These are phyloP conservation scores for Detonula confervacea DNA, from an alignment of 352 stramenopile genomes.

Conservation along the genomic window DNA sequence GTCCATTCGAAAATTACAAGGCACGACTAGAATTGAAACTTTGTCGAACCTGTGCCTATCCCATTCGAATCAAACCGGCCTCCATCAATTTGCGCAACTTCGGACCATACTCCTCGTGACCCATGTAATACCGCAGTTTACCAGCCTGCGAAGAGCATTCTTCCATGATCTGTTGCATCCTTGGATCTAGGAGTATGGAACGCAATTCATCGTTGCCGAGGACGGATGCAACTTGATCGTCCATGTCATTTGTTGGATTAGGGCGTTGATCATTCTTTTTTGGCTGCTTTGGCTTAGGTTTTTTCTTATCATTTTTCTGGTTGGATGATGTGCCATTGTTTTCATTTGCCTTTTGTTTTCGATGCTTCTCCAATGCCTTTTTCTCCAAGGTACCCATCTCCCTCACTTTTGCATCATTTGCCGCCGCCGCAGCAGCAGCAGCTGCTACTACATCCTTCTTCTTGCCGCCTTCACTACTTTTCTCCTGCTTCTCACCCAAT, in stretches of 20 bases:
- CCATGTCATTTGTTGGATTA: conserved; percentile 15
- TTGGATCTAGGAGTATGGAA: conserved; percentile 56
- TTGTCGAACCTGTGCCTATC: too few relatives aligned
- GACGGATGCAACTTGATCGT: conserved; percentile 51
- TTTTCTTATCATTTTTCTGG: background rate
- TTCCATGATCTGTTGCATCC: conserved; percentile 65
- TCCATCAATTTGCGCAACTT: conserved; percentile 62
- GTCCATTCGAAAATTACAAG: too few relatives aligned
- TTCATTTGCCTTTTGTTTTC: background rate
- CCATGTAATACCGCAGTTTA: conserved; percentile 51
- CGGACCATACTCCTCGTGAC: conserved; percentile 50
- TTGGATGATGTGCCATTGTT: background rate
- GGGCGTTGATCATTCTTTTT: background rate
- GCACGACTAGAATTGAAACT: too few relatives aligned
- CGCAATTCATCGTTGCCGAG: conserved; percentile 54
- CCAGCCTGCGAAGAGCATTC: conserved; percentile 40
- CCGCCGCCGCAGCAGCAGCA: background rate
- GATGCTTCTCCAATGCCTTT: conserved; percentile 50
- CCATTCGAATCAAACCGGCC: conserved; percentile 52
- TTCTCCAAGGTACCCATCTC: conserved; percentile 60
- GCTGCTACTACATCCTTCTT: background rate
- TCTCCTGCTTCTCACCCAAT: conserved; percentile 41
- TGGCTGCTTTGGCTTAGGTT: too few relatives aligned
- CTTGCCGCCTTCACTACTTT: conserved; percentile 5
- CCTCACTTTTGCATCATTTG: conserved; percentile 27